These are phyloP conservation scores for Colletotrichum zoysiae DNA, from an alignment of 2,329 filamentous ascomycete genomes.

Conservation along the genomic window DNA sequence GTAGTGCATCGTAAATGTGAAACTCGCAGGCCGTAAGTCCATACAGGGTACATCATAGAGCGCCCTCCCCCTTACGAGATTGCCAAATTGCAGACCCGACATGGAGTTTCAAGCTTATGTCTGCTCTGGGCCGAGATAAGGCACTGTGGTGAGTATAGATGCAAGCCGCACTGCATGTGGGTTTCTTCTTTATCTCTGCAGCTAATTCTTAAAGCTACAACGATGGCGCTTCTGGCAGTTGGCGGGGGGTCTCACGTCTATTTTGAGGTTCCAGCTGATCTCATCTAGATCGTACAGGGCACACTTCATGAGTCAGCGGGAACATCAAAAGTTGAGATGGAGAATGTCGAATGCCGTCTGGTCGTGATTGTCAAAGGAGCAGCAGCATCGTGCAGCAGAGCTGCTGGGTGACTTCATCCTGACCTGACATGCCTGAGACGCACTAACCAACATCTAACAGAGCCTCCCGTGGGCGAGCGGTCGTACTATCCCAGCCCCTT, in stretches of 20 bases:
- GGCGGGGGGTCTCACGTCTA: not conserved
- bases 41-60: too few species aligned
- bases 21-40: not conserved
- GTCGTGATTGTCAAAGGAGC: too few species aligned
- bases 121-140: not conserved
- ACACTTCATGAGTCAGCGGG: not conserved
- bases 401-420: not conserved
- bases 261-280: not conserved
- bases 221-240: not conserved
- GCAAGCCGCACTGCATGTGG: not conserved
- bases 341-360: not conserved
- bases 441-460: not conserved
- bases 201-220: not conserved
- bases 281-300: not conserved
- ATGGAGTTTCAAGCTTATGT: not conserved
- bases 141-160: not conserved
- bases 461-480: not conserved
- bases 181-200: not conserved
- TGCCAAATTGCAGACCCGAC: not conserved
- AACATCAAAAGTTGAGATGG: not conserved
- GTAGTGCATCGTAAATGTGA: not conserved
- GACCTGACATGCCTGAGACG: not conserved
- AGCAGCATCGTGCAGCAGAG: not conserved
- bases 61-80: not conserved
- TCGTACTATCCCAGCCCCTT: not conserved